Conservation (phyloP, 2,329 filamentous ascomycete species). For the Trichoderma sp. region DNA sequence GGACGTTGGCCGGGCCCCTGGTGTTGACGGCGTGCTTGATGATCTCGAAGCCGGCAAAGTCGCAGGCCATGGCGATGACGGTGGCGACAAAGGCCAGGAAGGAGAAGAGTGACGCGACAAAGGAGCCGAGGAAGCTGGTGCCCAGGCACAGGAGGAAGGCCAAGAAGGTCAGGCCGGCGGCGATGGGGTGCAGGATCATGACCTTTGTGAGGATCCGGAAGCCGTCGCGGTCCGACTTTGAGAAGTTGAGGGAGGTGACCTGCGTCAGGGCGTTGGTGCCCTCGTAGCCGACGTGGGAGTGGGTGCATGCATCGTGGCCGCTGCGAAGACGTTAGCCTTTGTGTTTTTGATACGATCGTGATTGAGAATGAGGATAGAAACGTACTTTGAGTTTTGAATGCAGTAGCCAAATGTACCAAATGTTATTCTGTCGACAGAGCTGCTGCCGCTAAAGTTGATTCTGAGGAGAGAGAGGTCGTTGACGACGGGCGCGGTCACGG, state of each 20-base stretch:
- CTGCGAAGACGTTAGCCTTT: constrained; percentile 26
- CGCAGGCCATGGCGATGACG: constrained; percentile 53
- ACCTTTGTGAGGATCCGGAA: constrained; percentile 56
- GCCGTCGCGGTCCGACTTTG: constrained; percentile 43
- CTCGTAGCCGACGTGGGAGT: constrained; percentile 57
- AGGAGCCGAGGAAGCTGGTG: constrained; percentile 55
- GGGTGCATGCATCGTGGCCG: constrained; percentile 52
- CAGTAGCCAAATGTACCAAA: constrained; percentile 67
- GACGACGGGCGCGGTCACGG: constrained; percentile 62
- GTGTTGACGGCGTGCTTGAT: constrained; percentile 57
- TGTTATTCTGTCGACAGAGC: constrained; percentile 44
- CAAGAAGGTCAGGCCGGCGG: constrained; percentile 59
- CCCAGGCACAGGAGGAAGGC: constrained; percentile 59
- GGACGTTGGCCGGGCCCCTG: constrained; percentile 45
- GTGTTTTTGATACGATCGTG: neutral
- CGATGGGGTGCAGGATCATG: constrained; percentile 65
- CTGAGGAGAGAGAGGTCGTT: constrained; percentile 57
- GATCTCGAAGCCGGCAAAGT: constrained; percentile 61
- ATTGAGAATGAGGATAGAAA: neutral
- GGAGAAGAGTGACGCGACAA: constrained; percentile 54
- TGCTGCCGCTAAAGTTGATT: constrained; percentile 49
- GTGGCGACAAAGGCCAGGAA: constrained; percentile 55
- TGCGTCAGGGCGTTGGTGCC: constrained; percentile 50
- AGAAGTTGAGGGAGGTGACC: constrained; percentile 47
- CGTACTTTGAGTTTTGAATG: constrained; percentile 36